Percentiles rank a stretch among this genome's conserved stretches.
Evolutionary conservation across 257 asterid genomes (phyloP).

Genomic region (Solanum paucissectum): DNA sequence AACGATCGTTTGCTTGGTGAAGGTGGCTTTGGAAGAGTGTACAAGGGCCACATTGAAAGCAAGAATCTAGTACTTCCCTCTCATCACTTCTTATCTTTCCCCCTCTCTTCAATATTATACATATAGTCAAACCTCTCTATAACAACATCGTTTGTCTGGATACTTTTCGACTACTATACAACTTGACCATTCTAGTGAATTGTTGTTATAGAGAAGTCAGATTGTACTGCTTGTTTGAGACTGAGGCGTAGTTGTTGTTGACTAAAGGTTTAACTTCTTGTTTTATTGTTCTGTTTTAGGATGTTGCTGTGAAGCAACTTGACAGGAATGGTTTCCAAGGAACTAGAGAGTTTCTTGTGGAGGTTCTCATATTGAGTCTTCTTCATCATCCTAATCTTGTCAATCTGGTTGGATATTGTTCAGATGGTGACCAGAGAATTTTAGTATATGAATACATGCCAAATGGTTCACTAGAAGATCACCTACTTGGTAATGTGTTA

Average conservation of each 20-base stretch:
- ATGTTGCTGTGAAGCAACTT: conserved; percentile 49
- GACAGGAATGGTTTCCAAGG: conserved; percentile 62
- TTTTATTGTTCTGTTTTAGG: conserved; percentile 13
- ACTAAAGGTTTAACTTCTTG: neutral
- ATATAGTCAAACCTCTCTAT: neutral
- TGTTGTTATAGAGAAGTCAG: neutral
- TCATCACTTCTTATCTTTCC: neutral
- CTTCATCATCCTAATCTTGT: conserved; percentile 53
- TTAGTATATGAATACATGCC: conserved; percentile 44
- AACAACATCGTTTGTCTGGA: neutral
- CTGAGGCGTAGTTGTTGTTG: neutral
- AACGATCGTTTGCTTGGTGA: conserved; percentile 31
- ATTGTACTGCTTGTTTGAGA: neutral
- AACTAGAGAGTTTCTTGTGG: conserved; percentile 46
- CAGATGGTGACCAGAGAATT: conserved; percentile 47
- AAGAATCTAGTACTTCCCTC: conserved; percentile 20
- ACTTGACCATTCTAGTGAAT: neutral
- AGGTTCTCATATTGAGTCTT: conserved; percentile 40
- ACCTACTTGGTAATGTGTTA: conserved; percentile 28
- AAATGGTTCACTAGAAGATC: conserved; percentile 54
- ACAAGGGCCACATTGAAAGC: conserved; percentile 35
- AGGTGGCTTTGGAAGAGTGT: conserved; percentile 67
- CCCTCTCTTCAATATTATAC: neutral
- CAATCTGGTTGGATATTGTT: conserved; percentile 48
- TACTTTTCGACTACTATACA: neutral